Evolutionary conservation across 2,329 filamentous ascomycete genomes (phyloP).

Genomic region (Microsporum ferrugineum): DNA sequence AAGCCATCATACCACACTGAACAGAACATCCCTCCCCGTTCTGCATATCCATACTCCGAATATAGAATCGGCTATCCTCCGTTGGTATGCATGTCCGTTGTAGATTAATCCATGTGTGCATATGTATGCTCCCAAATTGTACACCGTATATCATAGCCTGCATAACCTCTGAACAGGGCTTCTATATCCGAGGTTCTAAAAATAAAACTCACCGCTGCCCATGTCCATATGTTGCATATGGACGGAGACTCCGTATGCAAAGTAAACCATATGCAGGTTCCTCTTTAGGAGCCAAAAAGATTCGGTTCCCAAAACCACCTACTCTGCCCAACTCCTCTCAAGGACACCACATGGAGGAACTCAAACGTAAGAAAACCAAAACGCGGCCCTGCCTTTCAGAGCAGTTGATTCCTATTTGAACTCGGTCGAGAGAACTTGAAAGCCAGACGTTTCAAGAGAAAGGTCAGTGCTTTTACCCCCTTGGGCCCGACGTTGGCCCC

Average conservation of each 20-base stretch:
- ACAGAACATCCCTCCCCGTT: background rate
- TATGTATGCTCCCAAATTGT: background rate
- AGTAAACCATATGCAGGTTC: background rate
- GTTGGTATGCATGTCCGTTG: background rate
- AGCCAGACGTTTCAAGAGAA: background rate
- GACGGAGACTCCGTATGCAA: background rate
- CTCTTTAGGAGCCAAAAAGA: background rate
- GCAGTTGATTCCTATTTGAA: background rate
- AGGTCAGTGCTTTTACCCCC: background rate
- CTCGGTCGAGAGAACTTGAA: background rate
- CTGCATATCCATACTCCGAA: background rate
- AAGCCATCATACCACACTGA: background rate
- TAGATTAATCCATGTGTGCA: background rate
- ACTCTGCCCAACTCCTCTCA: background rate
- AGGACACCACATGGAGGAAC: background rate
- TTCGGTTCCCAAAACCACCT: background rate
- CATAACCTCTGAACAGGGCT: background rate
- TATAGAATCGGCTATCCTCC: background rate
- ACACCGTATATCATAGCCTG: background rate
- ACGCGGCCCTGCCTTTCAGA: background rate
- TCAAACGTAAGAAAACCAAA: conserved; percentile 1
- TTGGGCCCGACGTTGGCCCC: background rate
- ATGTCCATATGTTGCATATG: background rate
- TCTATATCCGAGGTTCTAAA: background rate
- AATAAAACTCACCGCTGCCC: background rate